These are phyloP conservation scores for Geranium brycei DNA, from an alignment of 345 rosid genomes.

Conservation along the genomic window DNA sequence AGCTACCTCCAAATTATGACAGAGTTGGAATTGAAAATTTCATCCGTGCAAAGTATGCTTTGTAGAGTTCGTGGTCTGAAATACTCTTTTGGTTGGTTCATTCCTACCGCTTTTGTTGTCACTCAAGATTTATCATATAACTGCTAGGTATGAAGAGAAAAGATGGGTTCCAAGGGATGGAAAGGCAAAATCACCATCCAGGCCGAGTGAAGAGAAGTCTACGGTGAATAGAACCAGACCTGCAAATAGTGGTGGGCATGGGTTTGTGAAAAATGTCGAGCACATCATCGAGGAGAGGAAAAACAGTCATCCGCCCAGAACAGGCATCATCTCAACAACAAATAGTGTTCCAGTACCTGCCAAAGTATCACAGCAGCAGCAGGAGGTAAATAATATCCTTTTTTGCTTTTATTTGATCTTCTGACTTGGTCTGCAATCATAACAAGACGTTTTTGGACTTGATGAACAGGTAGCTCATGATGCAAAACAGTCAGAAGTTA, in stretches of 20 bases:
- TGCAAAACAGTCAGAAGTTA: slow-evolving; percentile 17
- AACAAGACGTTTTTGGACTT: slow-evolving; percentile 1
- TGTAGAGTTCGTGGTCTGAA: slow-evolving; percentile 11
- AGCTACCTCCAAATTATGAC: slow-evolving; percentile 56
- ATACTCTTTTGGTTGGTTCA: slow-evolving; percentile 11
- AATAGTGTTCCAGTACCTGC: slow-evolving; percentile 12
- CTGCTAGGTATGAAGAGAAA: slow-evolving; percentile 57
- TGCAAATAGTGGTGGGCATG: slow-evolving; percentile 6
- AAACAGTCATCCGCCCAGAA: slow-evolving; percentile 8
- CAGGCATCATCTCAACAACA: slow-evolving; percentile 12
- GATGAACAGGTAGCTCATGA: slow-evolving; percentile 20
- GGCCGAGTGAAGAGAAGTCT: slow-evolving; percentile 18
- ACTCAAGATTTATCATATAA: not conserved
- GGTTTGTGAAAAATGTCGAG: slow-evolving; percentile 11
- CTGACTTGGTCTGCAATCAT: not conserved
- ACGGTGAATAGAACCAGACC: slow-evolving; percentile 10
- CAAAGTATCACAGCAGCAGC: slow-evolving; percentile 14
- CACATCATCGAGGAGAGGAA: slow-evolving; percentile 20
- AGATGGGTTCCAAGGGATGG: slow-evolving; percentile 55
- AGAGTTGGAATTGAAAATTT: slow-evolving; percentile 69
- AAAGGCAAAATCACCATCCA: slow-evolving; percentile 21
- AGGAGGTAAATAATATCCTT: slow-evolving; percentile 14
- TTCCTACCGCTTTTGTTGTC: slow-evolving; percentile 5
- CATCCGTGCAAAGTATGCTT: slow-evolving; percentile 71
- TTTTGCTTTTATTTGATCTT: not conserved